A percentile compares a stretch with the other conserved stretches of the same genome.
Conservation (phyloP, 306 rosid genomes). For the Quercus glauca region DNA sequence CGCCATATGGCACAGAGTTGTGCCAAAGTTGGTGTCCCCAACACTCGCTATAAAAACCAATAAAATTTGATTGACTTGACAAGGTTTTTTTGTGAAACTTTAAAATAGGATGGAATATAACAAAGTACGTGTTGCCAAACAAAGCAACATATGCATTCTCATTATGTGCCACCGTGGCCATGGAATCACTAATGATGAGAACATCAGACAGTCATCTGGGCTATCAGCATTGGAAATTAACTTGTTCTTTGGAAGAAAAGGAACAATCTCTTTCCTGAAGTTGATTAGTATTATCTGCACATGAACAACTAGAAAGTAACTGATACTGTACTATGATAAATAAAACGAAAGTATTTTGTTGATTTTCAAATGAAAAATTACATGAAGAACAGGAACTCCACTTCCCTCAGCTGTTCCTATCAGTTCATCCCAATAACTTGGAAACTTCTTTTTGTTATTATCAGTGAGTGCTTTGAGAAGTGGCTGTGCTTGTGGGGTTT, state of each 20-base stretch:
- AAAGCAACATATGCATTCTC: slow-evolving; percentile 79
- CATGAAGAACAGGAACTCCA: slow-evolving; percentile 65
- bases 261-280: slow-evolving; percentile 78
- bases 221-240: slow-evolving; percentile 19
- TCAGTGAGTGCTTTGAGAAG: slow-evolving; percentile 48
- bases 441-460: slow-evolving; percentile 50
- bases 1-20: too few species aligned
- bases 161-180: slow-evolving; percentile 77
- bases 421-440: slow-evolving; percentile 68
- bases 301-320: slow-evolving; percentile 6
- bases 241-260: slow-evolving; percentile 55
- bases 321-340: neutral
- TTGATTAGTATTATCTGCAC: slow-evolving; percentile 68
- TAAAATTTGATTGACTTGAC: slow-evolving; percentile 1
- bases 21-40: too few species aligned
- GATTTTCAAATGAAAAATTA: slow-evolving; percentile 15
- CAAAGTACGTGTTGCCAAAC: slow-evolving; percentile 71
- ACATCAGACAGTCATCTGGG: slow-evolving; percentile 70
- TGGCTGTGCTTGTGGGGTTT: slow-evolving; percentile 41
- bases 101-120: neutral
- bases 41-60: neutral
- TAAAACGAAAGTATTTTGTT: neutral
- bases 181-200: slow-evolving; percentile 58
- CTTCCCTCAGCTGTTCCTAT: slow-evolving; percentile 71
- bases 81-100: neutral